Percentiles rank a stretch among this genome's conserved stretches.
phyloP scores from a whole-genome alignment of 768 basidiomycete genomes.

The Multifurca ochricompacta region DNA sequence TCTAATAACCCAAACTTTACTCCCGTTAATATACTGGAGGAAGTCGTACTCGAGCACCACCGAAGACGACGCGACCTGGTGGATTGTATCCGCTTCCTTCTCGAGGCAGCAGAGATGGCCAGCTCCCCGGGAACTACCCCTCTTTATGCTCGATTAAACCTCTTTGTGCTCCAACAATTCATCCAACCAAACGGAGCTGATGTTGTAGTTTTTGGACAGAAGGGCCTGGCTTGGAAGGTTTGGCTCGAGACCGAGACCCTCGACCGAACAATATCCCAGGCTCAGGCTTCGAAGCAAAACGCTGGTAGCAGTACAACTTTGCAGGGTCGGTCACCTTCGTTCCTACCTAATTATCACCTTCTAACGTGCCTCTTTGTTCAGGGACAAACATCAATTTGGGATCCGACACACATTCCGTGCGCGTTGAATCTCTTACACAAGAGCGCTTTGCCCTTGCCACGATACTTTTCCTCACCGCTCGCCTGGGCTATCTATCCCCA shows the following conservation, averaged over 20 bases:
- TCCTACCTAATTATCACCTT: neutral
- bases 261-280: conserved; percentile 43
- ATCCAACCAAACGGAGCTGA: conserved; percentile 33
- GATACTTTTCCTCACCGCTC: conserved; percentile 54
- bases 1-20: conserved; percentile 55
- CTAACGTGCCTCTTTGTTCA: conserved; percentile 20
- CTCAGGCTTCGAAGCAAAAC: conserved; percentile 51
- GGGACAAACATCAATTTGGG: conserved; percentile 46
- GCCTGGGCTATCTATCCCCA: conserved; percentile 51
- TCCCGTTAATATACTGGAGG: conserved; percentile 52
- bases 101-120: conserved; percentile 52
- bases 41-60: conserved; percentile 61
- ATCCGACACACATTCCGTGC: conserved; percentile 56
- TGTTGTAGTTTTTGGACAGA: conserved; percentile 25
- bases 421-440: conserved; percentile 64
- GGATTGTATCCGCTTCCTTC: conserved; percentile 60
- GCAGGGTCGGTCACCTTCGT: conserved; percentile 38
- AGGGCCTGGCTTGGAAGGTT: conserved; percentile 45
- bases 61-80: conserved; percentile 59
- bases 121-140: conserved; percentile 37
- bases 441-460: conserved; percentile 63
- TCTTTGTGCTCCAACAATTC: conserved; percentile 50
- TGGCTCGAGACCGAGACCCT: conserved; percentile 58
- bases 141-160: conserved; percentile 44
- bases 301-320: conserved; percentile 54